These are phyloP conservation scores for Podospora pseudoanserina DNA, from an alignment of 495 filamentous ascomycete genomes.

Conservation along the genomic window DNA sequence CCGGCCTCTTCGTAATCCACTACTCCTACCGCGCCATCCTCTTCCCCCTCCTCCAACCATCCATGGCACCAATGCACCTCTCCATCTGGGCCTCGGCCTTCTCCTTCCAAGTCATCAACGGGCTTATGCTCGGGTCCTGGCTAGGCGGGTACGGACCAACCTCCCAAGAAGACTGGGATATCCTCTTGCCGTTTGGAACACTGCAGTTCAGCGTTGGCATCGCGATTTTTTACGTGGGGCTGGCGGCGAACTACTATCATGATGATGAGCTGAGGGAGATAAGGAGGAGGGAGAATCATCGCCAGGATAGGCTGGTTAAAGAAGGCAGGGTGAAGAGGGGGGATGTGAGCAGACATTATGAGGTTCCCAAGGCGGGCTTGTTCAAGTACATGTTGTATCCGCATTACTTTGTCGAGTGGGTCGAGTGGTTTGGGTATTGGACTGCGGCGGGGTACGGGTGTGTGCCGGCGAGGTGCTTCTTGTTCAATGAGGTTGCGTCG, in stretches of 20 bases:
- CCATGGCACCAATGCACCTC: constrained; percentile 82
- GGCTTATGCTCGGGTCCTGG: constrained; percentile 71
- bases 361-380: constrained; percentile 76
- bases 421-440: constrained; percentile 90
- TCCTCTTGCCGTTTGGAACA: constrained; percentile 29
- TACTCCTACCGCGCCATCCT: constrained; percentile 86
- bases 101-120: constrained; percentile 76
- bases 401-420: constrained; percentile 92
- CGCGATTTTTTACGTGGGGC: constrained; percentile 55
- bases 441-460: constrained; percentile 60
- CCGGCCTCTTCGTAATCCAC: constrained; percentile 67
- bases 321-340: constrained; percentile 33
- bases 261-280: constrained; percentile 78
- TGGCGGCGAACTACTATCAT: constrained; percentile 78
- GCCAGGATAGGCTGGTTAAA: constrained; percentile 40
- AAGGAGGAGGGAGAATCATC: constrained; percentile 54
- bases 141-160: constrained; percentile 71
- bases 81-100: constrained; percentile 58
- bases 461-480: constrained; percentile 71
- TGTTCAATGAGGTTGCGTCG: constrained; percentile 80
- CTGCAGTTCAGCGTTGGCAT: constrained; percentile 47
- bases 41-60: constrained; percentile 75
- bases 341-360: constrained; percentile 76
- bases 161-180: constrained; percentile 54
- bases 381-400: constrained; percentile 83